Evolutionary conservation across 2,329 filamentous ascomycete genomes (phyloP), one percentile per base, ranked within the genome.

Genomic region (Dactylella cylindrospora): DNA sequence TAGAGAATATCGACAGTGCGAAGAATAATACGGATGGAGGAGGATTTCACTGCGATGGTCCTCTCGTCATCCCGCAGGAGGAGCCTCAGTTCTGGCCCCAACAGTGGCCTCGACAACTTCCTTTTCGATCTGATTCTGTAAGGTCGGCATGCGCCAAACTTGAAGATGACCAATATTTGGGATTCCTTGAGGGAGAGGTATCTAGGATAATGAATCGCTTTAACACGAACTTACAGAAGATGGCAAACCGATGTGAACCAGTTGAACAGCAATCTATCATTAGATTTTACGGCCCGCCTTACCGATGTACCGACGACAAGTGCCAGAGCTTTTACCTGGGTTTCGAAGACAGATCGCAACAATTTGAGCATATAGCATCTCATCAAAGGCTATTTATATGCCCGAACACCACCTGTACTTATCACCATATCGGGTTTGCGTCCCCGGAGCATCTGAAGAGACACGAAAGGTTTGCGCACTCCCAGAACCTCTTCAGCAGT

Each of bases 381-480:
- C 47, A 52, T 15, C 3, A 5, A 5, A 33, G 5, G 15, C 1
- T 1, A 5, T 52, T 52, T 25, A 52, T 43, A 43, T 52, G 47
- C 13, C 15, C 26, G 26, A 22, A 13, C 3, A 19, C 20, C 1
- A 43, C 38, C 7, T 52, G 47, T 15, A 17, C 38, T 7, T 35
- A 17, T 13, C 20, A 33, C 12, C 19, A 36, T 7, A 29, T 52
- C 5, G 47, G 47, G 9, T 52, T 52, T 28, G 5, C 9, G 1
- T 47, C 44, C 25, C 2, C 12, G 2, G 10, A 23, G 6, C 6
- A 35, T 2, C 13, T 46, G 15, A n/a, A 22, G 13, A 25, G 20
- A 17, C 38, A 41, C 23, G 5, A 41, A 26, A 12, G 8, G 8
- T 20, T 9, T n/a, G 7, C 25, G 13, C 15, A 8, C 10, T 28